These are phyloP conservation scores for Chondrus crispus DNA, from an alignment of 23 red algal species.

Conservation along the genomic window DNA sequence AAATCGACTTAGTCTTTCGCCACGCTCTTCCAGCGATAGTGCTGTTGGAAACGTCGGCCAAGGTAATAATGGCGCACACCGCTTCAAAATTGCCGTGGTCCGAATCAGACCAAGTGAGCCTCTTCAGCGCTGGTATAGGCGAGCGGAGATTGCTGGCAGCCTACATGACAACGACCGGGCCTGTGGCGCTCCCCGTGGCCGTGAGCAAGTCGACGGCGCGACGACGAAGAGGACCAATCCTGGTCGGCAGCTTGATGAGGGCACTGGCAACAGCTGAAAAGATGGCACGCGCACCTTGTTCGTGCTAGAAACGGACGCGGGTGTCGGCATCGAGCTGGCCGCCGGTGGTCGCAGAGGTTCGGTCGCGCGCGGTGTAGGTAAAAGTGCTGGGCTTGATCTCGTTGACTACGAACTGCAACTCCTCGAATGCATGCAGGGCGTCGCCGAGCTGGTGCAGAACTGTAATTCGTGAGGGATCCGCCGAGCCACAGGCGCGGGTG, in stretches of 20 bases:
- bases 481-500: constrained; percentile 43
- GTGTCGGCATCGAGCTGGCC: constrained; percentile 41
- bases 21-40: constrained; percentile 45
- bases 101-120: constrained; percentile 10
- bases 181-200: constrained; percentile 14
- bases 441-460: constrained; percentile 58
- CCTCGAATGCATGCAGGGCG: constrained; percentile 41
- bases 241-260: constrained; percentile 26
- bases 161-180: constrained; percentile 42
- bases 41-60: constrained; percentile 46
- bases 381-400: constrained; percentile 16
- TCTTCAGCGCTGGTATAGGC: constrained; percentile 33
- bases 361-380: neutral
- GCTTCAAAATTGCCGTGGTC: constrained; percentile 44
- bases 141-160: constrained; percentile 33
- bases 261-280: constrained; percentile 6
- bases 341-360: neutral
- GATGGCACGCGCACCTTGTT: constrained; percentile 42
- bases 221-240: constrained; percentile 42
- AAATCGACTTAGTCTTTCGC: constrained; percentile 51
- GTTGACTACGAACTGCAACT: constrained; percentile 36
- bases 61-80: constrained; percentile 26
- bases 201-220: constrained; percentile 43
- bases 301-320: constrained; percentile 9
- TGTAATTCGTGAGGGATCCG: constrained; percentile 41